Evolutionary conservation across 2,329 filamentous ascomycete species (phyloP).

Genomic region (Talaromyces pinophilus): DNA sequence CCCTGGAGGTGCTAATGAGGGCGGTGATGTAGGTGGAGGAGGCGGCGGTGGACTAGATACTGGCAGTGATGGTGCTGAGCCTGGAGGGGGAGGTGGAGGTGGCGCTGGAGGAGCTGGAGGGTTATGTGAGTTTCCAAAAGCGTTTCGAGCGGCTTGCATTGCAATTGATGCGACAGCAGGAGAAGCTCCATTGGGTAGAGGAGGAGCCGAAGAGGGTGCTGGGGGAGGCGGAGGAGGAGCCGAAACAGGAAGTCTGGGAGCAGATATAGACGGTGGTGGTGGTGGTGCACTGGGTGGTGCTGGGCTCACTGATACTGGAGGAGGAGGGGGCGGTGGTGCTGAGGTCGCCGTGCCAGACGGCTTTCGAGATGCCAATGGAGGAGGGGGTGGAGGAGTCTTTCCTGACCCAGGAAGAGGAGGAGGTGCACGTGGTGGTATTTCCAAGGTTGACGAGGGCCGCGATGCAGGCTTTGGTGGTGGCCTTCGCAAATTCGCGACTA

Average conservation of each 20-base stretch:
- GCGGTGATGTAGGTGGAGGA: constrained; percentile 48
- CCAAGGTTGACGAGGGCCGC: constrained; percentile 61
- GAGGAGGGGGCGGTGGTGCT: constrained; percentile 44
- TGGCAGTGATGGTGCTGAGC: constrained; percentile 50
- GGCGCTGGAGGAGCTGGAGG: constrained; percentile 48
- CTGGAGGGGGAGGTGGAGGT: constrained; percentile 36
- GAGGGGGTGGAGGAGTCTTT: constrained; percentile 59
- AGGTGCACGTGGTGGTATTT: constrained; percentile 61
- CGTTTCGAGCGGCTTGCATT: constrained; percentile 60
- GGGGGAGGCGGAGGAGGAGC: constrained; percentile 46
- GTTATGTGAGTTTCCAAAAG: constrained; percentile 52
- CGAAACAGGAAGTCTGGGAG: constrained; percentile 40
- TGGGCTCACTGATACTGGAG: constrained; percentile 45
- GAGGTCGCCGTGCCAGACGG: constrained; percentile 54
- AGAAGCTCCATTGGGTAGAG: constrained; percentile 43
- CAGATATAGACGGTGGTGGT: constrained; percentile 44
- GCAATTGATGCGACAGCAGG: constrained; percentile 54
- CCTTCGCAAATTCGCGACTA: constrained; percentile 62
- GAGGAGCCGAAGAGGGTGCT: constrained; percentile 37
- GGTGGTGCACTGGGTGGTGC: constrained; percentile 47
- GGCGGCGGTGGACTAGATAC: constrained; percentile 49
- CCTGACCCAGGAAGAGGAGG: constrained; percentile 60
- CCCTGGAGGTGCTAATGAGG: constrained; percentile 46
- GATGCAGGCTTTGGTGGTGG: constrained; percentile 51
- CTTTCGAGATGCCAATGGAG: constrained; percentile 48